phyloP scores from a whole-genome alignment of 345 rosid species.

The Garcia nutans region DNA sequence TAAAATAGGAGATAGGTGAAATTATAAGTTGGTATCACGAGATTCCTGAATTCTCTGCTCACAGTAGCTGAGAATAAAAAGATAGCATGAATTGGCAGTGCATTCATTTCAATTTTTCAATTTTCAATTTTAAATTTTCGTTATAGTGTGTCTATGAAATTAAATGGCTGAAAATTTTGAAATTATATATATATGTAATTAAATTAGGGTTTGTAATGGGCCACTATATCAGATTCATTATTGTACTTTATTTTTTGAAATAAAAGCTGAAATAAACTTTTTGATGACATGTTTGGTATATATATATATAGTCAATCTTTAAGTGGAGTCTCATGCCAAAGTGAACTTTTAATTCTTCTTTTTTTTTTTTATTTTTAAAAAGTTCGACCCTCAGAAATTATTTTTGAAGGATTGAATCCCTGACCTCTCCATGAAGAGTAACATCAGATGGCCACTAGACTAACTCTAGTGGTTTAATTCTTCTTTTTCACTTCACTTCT shows the following conservation, averaged over 20 bases:
- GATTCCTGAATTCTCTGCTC: constrained; percentile 10
- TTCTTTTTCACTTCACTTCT: not conserved
- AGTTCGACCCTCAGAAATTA: no score
- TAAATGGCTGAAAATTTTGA: no score
- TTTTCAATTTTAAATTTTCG: not conserved
- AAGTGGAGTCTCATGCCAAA: constrained; percentile 7
- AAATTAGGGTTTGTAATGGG: not conserved
- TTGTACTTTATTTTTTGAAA: not conserved
- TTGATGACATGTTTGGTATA: not conserved
- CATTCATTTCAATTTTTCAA: no score
- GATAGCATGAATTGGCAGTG: not conserved
- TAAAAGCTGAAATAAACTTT: not conserved
- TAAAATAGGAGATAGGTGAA: not conserved
- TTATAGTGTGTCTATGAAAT: not conserved
- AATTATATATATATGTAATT: no score
- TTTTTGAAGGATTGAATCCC: no score
- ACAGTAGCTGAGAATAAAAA: not conserved
- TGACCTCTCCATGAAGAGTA: no score
- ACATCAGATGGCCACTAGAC: no score
- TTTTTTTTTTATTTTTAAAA: not conserved
- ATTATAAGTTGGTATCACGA: constrained; percentile 8
- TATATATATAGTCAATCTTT: not conserved
- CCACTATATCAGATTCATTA: constrained; percentile 8
- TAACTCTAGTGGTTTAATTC: no score
- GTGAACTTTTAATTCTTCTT: not conserved